Conservation (phyloP, 768 basidiomycete species). For the Phaffia tasmanica region DNA sequence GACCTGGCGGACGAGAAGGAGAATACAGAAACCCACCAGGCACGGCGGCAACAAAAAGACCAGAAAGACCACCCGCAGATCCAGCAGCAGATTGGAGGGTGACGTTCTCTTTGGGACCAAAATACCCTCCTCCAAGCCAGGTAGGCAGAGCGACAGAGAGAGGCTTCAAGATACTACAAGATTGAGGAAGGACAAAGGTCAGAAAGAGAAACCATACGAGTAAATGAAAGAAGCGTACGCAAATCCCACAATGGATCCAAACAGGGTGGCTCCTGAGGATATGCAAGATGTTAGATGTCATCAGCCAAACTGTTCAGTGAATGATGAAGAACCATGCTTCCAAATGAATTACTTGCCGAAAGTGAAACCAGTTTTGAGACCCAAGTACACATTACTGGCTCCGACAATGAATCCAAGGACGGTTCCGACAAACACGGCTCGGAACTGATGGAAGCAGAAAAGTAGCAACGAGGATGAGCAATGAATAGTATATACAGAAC, state of each 20-base stretch:
- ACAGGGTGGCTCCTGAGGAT: slow-evolving; percentile 45
- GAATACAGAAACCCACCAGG: slow-evolving; percentile 42
- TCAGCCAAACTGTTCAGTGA: not conserved
- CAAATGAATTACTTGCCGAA: slow-evolving; percentile 38
- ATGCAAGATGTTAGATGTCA: too few relatives aligned
- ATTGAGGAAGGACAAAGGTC: slow-evolving; percentile 39
- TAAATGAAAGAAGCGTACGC: not conserved
- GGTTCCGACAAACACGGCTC: slow-evolving; percentile 48
- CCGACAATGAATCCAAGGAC: slow-evolving; percentile 40
- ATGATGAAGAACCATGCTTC: not conserved
- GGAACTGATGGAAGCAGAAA: slow-evolving; percentile 2
- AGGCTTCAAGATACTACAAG: slow-evolving; percentile 53
- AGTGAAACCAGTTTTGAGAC: slow-evolving; percentile 57
- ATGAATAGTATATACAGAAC: too few relatives aligned
- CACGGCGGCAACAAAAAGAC: slow-evolving; percentile 25
- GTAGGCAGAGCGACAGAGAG: slow-evolving; percentile 44
- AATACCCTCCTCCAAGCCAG: slow-evolving; percentile 47
- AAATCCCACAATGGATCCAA: slow-evolving; percentile 40
- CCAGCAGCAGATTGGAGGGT: slow-evolving; percentile 53
- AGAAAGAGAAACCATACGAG: not conserved
- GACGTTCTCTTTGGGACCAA: slow-evolving; percentile 55
- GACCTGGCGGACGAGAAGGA: slow-evolving; percentile 45
- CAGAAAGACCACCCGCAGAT: slow-evolving; percentile 33
- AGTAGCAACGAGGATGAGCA: not conserved
- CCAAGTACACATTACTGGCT: slow-evolving; percentile 48